phyloP scores from a whole-genome alignment of 805 yeast species.

The Starmerella vitae region DNA sequence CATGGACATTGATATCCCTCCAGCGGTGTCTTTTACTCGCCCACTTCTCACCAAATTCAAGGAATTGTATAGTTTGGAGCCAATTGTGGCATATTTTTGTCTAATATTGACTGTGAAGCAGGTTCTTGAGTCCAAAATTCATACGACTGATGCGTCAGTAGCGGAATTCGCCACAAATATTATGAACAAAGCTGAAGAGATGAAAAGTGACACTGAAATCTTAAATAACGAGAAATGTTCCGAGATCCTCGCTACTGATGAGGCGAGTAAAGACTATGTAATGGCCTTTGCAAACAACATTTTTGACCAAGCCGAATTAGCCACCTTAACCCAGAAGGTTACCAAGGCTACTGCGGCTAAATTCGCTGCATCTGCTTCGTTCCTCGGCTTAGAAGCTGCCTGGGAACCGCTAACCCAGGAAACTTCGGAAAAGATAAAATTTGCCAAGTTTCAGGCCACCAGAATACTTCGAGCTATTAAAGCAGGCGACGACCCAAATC shows the following conservation, averaged over 20 bases:
- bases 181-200: slow-evolving; percentile 56
- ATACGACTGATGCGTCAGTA: slow-evolving; percentile 40
- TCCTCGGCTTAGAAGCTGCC: slow-evolving; percentile 38
- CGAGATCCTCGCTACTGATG: slow-evolving; percentile 46
- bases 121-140: slow-evolving; percentile 48
- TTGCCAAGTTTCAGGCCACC: slow-evolving; percentile 49
- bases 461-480: slow-evolving; percentile 40
- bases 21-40: slow-evolving; percentile 20
- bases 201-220: slow-evolving; percentile 33
- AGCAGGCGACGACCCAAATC: slow-evolving; percentile 46
- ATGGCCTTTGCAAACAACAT: slow-evolving; percentile 45
- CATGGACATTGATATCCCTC: slow-evolving; percentile 17
- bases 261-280: slow-evolving; percentile 42
- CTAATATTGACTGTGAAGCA: slow-evolving; percentile 58
- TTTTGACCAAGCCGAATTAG: slow-evolving; percentile 41
- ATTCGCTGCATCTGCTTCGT: slow-evolving; percentile 42
- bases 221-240: slow-evolving; percentile 27
- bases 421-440: slow-evolving; percentile 35
- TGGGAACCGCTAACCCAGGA: slow-evolving; percentile 26
- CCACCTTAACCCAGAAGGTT: slow-evolving; percentile 33
- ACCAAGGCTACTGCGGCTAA: slow-evolving; percentile 37
- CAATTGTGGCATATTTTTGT: slow-evolving; percentile 62
- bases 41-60: slow-evolving; percentile 33
- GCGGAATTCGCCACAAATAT: slow-evolving; percentile 48
- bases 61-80: slow-evolving; percentile 47